Base-by-base conservation (phyloP, 1,284 basidiomycete species). In the Sutorius eximius region DNA sequence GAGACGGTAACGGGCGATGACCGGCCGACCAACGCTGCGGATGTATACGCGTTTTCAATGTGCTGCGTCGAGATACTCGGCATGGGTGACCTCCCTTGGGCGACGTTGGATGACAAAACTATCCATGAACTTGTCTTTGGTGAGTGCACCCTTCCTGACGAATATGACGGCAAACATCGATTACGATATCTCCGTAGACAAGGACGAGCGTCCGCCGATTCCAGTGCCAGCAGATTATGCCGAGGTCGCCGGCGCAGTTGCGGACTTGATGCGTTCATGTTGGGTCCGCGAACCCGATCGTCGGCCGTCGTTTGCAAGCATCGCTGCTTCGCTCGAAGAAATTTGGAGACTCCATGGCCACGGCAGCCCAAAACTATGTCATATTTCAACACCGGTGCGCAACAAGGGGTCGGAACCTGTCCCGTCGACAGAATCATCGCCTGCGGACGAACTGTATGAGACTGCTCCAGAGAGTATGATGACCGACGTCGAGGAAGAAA, bases 11-110 rank as follows among this genome's bases (percentile, higher is more conserved):
- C 67, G 4, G 86, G 82, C 85, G 43, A 87, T 82, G 1, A 71
- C 72, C 8, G 74, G 84, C 83, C 87, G 37, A 89, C 87, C 0
- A 71, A 74, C 3, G 76, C 80, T 53, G 79, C 81, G 56, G 88
- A 91, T 61, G 81, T 89, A 0, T 92, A 90, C 62, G 81, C 89
- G 1, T 92, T 86, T 64, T 83, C 84, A 0, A 85, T 91, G 42
- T 80, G 78, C 43, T 87, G 86, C 58, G 75, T 85, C 27, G 89
- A 92, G 71, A 80, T 90, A 53, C 70, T 91, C 24, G 77, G 73
- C 1, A 81, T 84, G 73, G 87, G 86, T 16, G 73, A 73, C 30
- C 71, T 83, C 53, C 89, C 82, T 3, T 91, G 85, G 87, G 73
- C 72, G 8, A 71, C 74, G 29, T 69, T 80, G 53, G 82, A 86